phyloP scores from a whole-genome alignment of 1,284 basidiomycete genomes.

The Boletus semigastroideus region DNA sequence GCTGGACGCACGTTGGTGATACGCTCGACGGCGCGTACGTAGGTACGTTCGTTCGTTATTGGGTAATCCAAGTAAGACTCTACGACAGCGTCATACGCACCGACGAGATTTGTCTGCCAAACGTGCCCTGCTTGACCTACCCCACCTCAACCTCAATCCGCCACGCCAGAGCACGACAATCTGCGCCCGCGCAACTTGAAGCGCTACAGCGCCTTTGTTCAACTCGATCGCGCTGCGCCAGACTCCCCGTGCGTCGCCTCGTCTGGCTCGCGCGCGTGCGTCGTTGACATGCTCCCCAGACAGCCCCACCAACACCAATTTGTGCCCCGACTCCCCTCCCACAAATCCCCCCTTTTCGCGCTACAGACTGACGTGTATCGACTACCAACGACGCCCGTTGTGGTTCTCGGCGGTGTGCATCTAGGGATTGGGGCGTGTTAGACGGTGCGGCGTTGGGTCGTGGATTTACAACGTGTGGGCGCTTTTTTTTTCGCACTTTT shows the following conservation, averaged over 20 bases:
- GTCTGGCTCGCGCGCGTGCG: neutral
- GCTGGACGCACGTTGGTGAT: conserved; percentile 70
- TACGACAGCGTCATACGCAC: conserved; percentile 66
- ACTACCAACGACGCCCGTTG: conserved; percentile 61
- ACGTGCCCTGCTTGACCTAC: too few species aligned
- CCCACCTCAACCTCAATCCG: neutral
- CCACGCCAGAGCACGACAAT: conserved; percentile 62
- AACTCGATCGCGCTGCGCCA: conserved; percentile 53
- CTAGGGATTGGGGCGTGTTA: conserved; percentile 68
- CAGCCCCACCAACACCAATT: conserved; percentile 48
- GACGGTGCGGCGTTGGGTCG: conserved; percentile 65
- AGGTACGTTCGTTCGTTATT: conserved; percentile 39
- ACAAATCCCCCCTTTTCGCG: conserved; percentile 65
- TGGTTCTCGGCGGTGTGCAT: conserved; percentile 71
- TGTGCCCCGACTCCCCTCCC: conserved; percentile 64
- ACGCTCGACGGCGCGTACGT: conserved; percentile 59
- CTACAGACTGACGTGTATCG: conserved; percentile 69
- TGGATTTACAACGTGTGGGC: too few species aligned
- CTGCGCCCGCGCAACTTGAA: conserved; percentile 66
- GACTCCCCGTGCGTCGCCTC: conserved; percentile 49
- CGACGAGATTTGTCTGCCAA: conserved; percentile 49
- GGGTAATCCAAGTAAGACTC: conserved; percentile 34
- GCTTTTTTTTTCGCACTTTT: too few species aligned
- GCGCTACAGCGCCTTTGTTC: conserved; percentile 68
- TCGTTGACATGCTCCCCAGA: neutral